Percentiles rank a stretch among this genome's conserved stretches.
Evolutionary conservation across 2,329 filamentous ascomycete species (phyloP).

Genomic region (Monosporascus sp.): DNA sequence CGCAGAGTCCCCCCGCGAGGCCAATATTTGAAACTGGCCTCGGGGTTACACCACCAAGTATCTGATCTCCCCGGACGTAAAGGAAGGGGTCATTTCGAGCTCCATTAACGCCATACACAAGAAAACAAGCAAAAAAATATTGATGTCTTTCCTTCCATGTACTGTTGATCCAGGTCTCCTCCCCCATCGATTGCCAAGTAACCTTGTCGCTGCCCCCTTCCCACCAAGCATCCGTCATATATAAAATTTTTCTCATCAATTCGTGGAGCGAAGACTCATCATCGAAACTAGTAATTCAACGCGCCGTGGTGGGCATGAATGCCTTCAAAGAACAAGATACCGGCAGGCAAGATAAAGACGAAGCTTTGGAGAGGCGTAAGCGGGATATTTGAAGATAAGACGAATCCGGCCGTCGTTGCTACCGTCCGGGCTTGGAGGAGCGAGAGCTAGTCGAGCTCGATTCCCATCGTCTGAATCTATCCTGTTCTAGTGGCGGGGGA

Average conservation of each 20-base stretch:
- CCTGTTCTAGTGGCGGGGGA: neutral
- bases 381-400: neutral
- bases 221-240: neutral
- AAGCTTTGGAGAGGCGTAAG: neutral
- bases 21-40: neutral
- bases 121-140: neutral
- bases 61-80: neutral
- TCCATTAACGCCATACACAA: neutral
- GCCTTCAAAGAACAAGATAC: neutral
- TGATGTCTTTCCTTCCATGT: neutral
- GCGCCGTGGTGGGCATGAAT: neutral
- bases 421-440: neutral
- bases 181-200: neutral
- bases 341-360: neutral
- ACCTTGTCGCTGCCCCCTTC: neutral
- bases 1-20: neutral
- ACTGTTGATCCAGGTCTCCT: neutral
- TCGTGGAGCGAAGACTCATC: neutral
- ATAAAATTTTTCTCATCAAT: neutral
- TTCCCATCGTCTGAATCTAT: neutral
- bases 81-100: neutral
- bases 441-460: conserved; percentile 11
- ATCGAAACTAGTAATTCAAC: too few species aligned
- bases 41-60: neutral
- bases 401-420: neutral